Evolutionary conservation across 768 basidiomycete genomes (phyloP).

Genomic region (Suillus sp.): DNA sequence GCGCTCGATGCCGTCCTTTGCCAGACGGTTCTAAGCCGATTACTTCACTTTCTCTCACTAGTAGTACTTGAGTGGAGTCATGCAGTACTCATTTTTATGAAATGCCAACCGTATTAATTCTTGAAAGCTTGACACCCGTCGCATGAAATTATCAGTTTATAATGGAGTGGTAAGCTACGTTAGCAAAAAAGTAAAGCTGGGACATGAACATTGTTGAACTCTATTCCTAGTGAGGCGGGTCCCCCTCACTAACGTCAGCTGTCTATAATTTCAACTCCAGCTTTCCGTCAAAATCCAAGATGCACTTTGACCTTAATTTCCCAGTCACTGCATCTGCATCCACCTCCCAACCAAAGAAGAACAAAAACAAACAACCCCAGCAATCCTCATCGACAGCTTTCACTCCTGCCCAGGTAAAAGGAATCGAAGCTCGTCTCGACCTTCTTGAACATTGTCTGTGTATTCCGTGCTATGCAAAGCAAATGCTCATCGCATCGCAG

Average conservation of each 20-base stretch:
- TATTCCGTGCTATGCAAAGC: neutral
- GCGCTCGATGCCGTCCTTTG: no score
- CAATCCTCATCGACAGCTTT: conserved; percentile 38
- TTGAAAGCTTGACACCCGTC: neutral
- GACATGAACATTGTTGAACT: neutral
- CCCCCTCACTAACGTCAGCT: no score
- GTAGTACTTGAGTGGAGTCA: neutral
- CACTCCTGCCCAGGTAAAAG: conserved; percentile 55
- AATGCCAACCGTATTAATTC: neutral
- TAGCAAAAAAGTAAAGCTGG: neutral
- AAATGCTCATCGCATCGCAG: conserved; percentile 40
- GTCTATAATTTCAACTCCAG: no score
- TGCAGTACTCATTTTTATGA: neutral
- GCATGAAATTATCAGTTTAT: no score
- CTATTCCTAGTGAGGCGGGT: no score
- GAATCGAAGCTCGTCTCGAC: conserved; percentile 66
- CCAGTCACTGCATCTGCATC: conserved; percentile 40
- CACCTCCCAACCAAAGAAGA: conserved; percentile 27
- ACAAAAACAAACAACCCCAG: conserved; percentile 39
- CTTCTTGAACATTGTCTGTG: conserved; percentile 71
- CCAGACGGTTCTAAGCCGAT: no score
- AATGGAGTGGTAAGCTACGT: no score
- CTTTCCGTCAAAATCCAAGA: conserved; percentile 22
- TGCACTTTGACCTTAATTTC: conserved; percentile 74
- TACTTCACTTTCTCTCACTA: no score